phyloP scores from a whole-genome alignment of 2,329 filamentous ascomycete species.

The Ophiobolus disseminans region DNA sequence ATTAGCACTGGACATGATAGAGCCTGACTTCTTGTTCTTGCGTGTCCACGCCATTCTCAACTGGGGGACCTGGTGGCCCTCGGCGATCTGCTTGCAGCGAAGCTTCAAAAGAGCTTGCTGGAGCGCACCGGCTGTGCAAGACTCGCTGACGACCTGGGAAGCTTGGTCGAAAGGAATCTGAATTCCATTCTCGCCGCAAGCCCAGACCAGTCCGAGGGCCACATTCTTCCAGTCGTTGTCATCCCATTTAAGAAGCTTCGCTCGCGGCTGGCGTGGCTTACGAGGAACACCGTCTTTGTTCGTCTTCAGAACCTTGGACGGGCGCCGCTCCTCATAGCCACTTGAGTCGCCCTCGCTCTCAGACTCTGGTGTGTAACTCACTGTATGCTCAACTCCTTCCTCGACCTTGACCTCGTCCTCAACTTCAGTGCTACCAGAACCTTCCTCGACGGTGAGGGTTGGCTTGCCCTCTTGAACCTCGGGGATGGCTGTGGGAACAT shows the following conservation, averaged over 20 bases:
- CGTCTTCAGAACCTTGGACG: conserved; percentile 27
- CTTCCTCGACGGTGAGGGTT: no score
- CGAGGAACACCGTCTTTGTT: conserved; percentile 38
- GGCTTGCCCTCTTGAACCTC: no score
- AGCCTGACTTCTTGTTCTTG: conserved; percentile 13
- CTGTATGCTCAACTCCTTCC: background rate
- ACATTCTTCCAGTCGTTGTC: conserved; percentile 39
- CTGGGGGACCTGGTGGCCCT: conserved; percentile 28
- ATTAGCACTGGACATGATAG: conserved; percentile 15
- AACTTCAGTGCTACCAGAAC: no score
- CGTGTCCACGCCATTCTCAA: conserved; percentile 36
- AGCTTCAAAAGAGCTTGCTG: conserved; percentile 46
- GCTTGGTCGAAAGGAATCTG: conserved; percentile 41
- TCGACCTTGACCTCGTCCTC: conserved; percentile 7
- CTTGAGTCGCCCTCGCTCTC: conserved; percentile 23
- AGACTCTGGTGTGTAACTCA: conserved; percentile 20
- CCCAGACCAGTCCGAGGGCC: conserved; percentile 38
- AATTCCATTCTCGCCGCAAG: conserved; percentile 38
- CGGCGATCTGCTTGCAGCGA: conserved; percentile 25
- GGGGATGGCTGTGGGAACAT: background rate
- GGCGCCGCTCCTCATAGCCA: conserved; percentile 15
- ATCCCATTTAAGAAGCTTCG: conserved; percentile 38
- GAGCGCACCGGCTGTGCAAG: conserved; percentile 35
- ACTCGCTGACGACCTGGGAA: conserved; percentile 30
- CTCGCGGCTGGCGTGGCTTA: conserved; percentile 40